Conservation (phyloP, 2,329 filamentous ascomycete species). For the Colletotrichum plurivorum region DNA sequence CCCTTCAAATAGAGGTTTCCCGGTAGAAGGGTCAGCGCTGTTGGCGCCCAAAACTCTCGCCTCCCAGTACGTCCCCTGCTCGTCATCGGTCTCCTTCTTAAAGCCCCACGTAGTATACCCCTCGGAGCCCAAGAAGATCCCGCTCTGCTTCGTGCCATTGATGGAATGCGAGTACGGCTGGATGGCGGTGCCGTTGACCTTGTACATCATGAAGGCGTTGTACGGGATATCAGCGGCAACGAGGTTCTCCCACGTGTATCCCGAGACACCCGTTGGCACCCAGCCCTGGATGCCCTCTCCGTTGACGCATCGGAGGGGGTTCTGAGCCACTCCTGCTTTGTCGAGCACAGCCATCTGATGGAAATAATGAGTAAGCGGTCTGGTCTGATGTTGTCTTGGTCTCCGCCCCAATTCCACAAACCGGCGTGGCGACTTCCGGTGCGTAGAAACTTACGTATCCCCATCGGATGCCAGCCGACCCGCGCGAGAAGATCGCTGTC, state of each 20-base stretch:
- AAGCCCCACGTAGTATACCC: constrained; percentile 17
- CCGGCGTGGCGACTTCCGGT: background rate
- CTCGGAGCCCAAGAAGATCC: constrained; percentile 20
- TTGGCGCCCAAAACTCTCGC: constrained; percentile 18
- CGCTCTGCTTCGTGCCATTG: constrained; percentile 10
- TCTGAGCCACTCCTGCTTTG: constrained; percentile 12
- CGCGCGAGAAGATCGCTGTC: constrained; percentile 13
- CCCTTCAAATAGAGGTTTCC: constrained; percentile 21
- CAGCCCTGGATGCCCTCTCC: constrained; percentile 7
- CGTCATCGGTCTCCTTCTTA: constrained; percentile 1
- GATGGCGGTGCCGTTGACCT: background rate
- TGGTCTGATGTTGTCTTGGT: background rate
- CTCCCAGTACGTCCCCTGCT: constrained; percentile 3
- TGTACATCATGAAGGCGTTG: constrained; percentile 26
- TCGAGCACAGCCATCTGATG: constrained; percentile 23
- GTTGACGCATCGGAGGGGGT: constrained; percentile 20
- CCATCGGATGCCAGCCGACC: constrained; percentile 24
- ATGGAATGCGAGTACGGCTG: constrained; percentile 23
- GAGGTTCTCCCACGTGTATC: constrained; percentile 26
- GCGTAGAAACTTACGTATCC: constrained; percentile 12
- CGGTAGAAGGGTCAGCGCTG: constrained; percentile 8
- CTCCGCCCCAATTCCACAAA: background rate
- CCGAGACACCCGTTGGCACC: constrained; percentile 12
- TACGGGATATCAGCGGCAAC: constrained; percentile 23
- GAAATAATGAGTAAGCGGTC: background rate